Evolutionary conservation across 345 rosid genomes (phyloP), one percentile per base, ranked within the genome.

Genomic region (Salix arbutifolia): DNA sequence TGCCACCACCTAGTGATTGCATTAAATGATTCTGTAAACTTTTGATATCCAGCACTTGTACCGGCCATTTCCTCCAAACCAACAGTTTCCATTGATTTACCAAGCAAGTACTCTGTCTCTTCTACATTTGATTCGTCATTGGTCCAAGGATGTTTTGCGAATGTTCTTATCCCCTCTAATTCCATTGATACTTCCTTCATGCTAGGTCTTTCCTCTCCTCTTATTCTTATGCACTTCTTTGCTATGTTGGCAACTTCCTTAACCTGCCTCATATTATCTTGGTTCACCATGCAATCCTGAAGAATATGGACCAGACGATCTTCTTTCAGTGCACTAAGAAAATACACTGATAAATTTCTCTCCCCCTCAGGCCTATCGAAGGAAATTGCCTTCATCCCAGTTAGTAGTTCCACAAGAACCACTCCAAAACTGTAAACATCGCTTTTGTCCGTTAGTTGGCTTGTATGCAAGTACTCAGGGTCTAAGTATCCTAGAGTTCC

Each of bases 81-180:
- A 19, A 11, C 21, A 48, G 16, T 2, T 8, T 19, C 25, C 35
- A 67, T 11, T 46, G 52, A 46, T 40, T 80, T 40, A n/a, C 65
- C 77, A 1, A 80, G 77, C 72, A 80, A 80, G 40, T 42, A 37
- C 67, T 73, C 33, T 1, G 35, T 78, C 67, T 80, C 84, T 69
- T 84, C 86, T 44, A 60, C 76, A 7, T 83, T 0, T 46, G 19
- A 46, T 4, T 46, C 5, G 18, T 46, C 52, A 16, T 46, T 46
- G 4, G 19, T 46, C 52, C 52, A 46, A 46, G 52, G 52, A 46
- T 46, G 18, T 46, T 46, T 46, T 4, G 52, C 18, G 4, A 13
- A 58, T 38, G 44, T 3, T 61, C 56, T 37, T 4, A 73, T 25
- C 35, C 38, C 61, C 28, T 61, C 58, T 42, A 73, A 38, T 67